Evolutionary conservation across 1,284 basidiomycete genomes (phyloP).

Genomic region (Ganoderma meredithae): DNA sequence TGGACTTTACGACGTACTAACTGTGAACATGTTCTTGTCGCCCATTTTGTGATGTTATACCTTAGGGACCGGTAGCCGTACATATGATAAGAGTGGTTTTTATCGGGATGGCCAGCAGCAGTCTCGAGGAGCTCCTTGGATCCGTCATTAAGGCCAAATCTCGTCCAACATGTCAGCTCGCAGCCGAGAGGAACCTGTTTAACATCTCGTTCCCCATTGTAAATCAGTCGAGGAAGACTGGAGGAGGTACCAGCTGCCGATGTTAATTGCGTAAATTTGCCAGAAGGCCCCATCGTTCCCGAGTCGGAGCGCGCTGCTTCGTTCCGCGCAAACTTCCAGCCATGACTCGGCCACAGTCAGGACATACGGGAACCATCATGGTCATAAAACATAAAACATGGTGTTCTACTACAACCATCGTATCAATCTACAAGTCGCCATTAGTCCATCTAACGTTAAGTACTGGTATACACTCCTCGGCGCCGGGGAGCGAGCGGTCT

Average conservation of each 20-base stretch:
- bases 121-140: too few species aligned
- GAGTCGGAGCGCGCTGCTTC: too few species aligned
- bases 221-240: too few species aligned
- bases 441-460: background rate
- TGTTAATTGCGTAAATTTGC: too few species aligned
- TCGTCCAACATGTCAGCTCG: too few species aligned
- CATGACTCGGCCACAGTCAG: background rate
- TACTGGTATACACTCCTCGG: background rate
- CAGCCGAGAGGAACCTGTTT: too few species aligned
- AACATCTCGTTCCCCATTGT: too few species aligned
- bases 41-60: background rate
- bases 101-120: background rate
- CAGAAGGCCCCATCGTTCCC: too few species aligned
- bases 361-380: background rate
- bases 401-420: background rate
- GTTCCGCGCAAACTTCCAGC: background rate
- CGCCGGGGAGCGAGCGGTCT: background rate
- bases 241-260: too few species aligned
- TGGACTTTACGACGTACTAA: background rate
- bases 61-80: background rate
- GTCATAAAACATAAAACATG: slow-evolving; percentile 3
- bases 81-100: background rate
- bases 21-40: background rate
- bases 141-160: too few species aligned
- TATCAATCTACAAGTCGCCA: background rate